Evolutionary conservation across 306 rosid species (phyloP).

Genomic region (Cicer yamashitae): DNA sequence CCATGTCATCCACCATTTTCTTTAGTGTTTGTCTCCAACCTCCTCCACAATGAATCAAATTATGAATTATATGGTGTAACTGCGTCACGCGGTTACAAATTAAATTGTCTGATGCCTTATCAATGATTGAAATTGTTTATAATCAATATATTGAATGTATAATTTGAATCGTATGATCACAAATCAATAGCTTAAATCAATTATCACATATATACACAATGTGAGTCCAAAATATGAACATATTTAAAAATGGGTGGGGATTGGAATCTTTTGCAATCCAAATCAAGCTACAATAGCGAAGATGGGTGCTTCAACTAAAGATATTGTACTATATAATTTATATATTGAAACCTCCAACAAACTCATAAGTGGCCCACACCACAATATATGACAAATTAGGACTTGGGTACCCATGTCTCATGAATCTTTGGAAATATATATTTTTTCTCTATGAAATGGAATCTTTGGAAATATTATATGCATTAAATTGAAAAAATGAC

Average conservation of each 20-base stretch:
- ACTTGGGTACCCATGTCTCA: constrained; percentile 39
- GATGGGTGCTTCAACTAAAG: not conserved
- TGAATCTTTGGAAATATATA: constrained; percentile 32
- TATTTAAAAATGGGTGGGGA: not conserved
- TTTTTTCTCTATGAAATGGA: too few relatives aligned
- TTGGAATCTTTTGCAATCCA: constrained; percentile 47
- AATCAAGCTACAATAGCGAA: not conserved
- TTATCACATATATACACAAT: too few relatives aligned
- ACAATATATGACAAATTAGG: constrained; percentile 47
- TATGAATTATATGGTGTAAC: too few relatives aligned
- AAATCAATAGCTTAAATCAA: too few relatives aligned
- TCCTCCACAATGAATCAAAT: constrained; percentile 43
- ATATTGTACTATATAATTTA: too few relatives aligned
- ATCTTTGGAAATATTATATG: not conserved
- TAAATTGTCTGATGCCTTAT: too few relatives aligned
- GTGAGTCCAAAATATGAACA: not conserved
- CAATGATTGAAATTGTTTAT: too few relatives aligned
- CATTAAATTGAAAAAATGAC: constrained; percentile 14
- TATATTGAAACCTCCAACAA: not conserved
- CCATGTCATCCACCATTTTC: constrained; percentile 59
- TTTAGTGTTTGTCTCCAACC: constrained; percentile 45
- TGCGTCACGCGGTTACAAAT: too few relatives aligned
- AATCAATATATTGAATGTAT: too few relatives aligned
- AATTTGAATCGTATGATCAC: too few relatives aligned
- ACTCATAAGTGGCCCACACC: constrained; percentile 35